These are phyloP conservation scores for Penicillium argentinense DNA, from an alignment of 495 filamentous ascomycete genomes.

Conservation along the genomic window DNA sequence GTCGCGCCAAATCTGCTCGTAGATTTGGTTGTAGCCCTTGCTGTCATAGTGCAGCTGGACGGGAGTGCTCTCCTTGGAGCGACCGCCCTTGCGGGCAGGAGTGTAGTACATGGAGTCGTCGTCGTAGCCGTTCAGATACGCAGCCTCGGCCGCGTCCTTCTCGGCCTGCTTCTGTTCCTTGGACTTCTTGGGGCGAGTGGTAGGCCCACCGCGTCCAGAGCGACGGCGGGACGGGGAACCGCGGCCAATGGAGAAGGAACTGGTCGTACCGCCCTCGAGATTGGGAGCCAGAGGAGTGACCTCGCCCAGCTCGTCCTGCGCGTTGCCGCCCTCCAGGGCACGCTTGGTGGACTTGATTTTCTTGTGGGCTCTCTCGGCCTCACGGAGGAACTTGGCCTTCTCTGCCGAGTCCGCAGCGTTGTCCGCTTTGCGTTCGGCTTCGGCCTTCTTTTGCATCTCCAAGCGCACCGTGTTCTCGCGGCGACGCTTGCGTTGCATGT, in stretches of 20 bases:
- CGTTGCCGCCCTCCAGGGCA: slow-evolving; percentile 79
- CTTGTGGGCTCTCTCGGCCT: slow-evolving; percentile 81
- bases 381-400: slow-evolving; percentile 69
- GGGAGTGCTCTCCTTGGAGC: slow-evolving; percentile 63
- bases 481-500: slow-evolving; percentile 97
- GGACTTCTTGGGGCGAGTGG: slow-evolving; percentile 74
- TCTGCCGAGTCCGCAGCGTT: slow-evolving; percentile 76
- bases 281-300: slow-evolving; percentile 75
- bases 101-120: slow-evolving; percentile 66
- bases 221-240: slow-evolving; percentile 65
- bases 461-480: slow-evolving; percentile 90
- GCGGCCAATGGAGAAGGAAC: slow-evolving; percentile 72
- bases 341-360: slow-evolving; percentile 83
- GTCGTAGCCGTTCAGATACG: slow-evolving; percentile 80
- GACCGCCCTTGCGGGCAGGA: slow-evolving; percentile 64
- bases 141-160: slow-evolving; percentile 88
- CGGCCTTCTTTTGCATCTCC: slow-evolving; percentile 80
- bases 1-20: slow-evolving; percentile 97
- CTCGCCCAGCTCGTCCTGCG: slow-evolving; percentile 75
- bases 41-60: slow-evolving; percentile 64
- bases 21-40: slow-evolving; percentile 94
- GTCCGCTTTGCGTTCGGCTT: slow-evolving; percentile 73
- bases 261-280: slow-evolving; percentile 84
- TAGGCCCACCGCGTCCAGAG: slow-evolving; percentile 58
- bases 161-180: slow-evolving; percentile 97